Evolutionary conservation across 352 stramenopile genomes (phyloP), one percentile per base, ranked within the genome.

Genomic region (Phytophthora palmivora): DNA sequence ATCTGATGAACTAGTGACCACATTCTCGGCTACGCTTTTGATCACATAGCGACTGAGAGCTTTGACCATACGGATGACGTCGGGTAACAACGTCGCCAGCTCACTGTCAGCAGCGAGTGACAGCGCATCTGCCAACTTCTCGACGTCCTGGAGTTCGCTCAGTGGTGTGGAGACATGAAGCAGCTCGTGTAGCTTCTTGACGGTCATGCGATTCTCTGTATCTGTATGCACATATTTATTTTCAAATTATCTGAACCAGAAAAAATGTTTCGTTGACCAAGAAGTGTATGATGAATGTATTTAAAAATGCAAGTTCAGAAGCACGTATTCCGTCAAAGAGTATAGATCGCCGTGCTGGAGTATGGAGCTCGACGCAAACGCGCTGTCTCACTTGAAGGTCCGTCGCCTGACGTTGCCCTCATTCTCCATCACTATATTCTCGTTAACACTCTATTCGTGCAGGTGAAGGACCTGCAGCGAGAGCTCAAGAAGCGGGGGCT

Each of bases 381-480:
- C 45, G 41, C 50, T 73, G 10, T 44, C 59, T 41, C 46, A 39
- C 42, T n/a, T 74, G 3, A 77, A 77, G 63, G 63, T 74, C 6
- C 30, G 10, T 9, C 30, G 30, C 7, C 7, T 34, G 30, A 12
- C 3, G 30, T 34, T 12, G 30, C 10, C 10, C 30, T 7, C 5
- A 28, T 28, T 28, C 24, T 6, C 6, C 24, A 6, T 6, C 3
- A 6, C 6, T 28, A 28, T 28, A 28, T 28, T 3, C 24, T 18
- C n/a, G 16, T 12, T 43, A 10, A 11, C 19, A 2, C 26, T n/a
- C 26, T 43, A n/a, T 46, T 3, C 50, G 9, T 56, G 19, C 41
- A 89, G 79, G 77, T 83, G 21, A 87, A 89, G 58, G 70, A 87
- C 53, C 63, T 87, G 18, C 75, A 84, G 44, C 50, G 58, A 19